A percentile compares a stretch with the other conserved stretches of the same genome.
Evolutionary conservation across 1,284 basidiomycete genomes (phyloP).

Genomic region (Rhodotorula sp.): DNA sequence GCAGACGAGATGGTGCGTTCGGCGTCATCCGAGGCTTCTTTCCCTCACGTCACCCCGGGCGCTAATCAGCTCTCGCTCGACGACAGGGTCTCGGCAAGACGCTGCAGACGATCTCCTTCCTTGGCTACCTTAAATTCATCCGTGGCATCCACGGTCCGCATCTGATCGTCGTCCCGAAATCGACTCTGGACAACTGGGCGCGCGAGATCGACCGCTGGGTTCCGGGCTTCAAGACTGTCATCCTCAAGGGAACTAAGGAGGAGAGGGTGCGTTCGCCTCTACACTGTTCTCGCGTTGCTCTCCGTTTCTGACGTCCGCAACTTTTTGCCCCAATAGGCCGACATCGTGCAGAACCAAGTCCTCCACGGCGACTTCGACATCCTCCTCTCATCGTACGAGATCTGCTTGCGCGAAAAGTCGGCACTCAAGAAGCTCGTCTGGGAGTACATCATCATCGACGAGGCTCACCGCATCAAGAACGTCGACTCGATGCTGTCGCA

Average conservation of each 20-base stretch:
- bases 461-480: constrained; percentile 99
- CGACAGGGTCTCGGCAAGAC: constrained; percentile 93
- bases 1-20: constrained; percentile 84
- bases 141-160: constrained; percentile 76
- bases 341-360: constrained; percentile 73
- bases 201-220: constrained; percentile 93
- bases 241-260: constrained; percentile 83
- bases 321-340: constrained; percentile 51
- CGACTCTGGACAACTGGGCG: constrained; percentile 94
- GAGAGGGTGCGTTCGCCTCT: constrained; percentile 61
- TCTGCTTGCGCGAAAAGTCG: constrained; percentile 91
- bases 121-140: constrained; percentile 89
- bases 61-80: constrained; percentile 30
- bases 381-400: constrained; percentile 95
- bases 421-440: constrained; percentile 92
- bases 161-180: constrained; percentile 95
- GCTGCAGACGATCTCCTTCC: constrained; percentile 94
- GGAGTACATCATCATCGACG: constrained; percentile 98
- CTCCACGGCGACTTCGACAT: constrained; percentile 90
- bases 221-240: constrained; percentile 77
- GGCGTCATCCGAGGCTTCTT: no score
- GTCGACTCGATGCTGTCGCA: constrained; percentile 94
- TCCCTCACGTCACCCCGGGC: not conserved
- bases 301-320: not conserved
- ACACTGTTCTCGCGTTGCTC: not conserved